Base-by-base conservation (phyloP, 345 rosid species). In the Boechera divaricarpa region DNA sequence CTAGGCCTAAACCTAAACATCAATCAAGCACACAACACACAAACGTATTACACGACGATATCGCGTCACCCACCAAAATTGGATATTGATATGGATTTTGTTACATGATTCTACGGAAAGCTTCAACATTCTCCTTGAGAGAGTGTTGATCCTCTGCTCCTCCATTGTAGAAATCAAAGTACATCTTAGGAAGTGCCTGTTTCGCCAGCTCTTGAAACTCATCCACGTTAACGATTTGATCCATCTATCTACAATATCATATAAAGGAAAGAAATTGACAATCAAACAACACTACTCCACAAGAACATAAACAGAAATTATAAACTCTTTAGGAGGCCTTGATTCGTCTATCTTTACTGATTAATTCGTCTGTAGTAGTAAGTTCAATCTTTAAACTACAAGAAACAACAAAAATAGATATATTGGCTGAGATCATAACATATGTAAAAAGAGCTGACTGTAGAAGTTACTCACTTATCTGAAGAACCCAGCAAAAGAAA, bases 91-190 rank as follows among this genome's bases (percentile, higher is more conserved):
- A 53, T 2, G 35, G 42, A 26, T 0, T 5, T 7, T 44, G 48
- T 72, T 82, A 92, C 97, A 52, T 79, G 74, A 90, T 92, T 83
- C 90, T 80, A 4, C 45, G 80, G 76, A 89, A 91, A 18, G 91
- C 93, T 81, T 87, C 85, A 36, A 73, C 75, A 33, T 94, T 91
- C 73, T 87, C 91, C 49, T 81, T 81, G 32, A 94, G 82, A 0
- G 95, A 86, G 64, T 87, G 73, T 77, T 89, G 79, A 76, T 92
- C 98, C 81, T 89, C 95, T 2, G 93, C 92, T 82, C 91, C 97
- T 77, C 82, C 95, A 2, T 83, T 72, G 28, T 70, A 90, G 81
- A 73, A 92, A 67, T 90, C 97, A 71, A 79, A 90, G 82, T 85
- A 87, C 92, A 90, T 88, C 78, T 90, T 92, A 10, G 91, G 97